Evolutionary conservation across 2,329 filamentous ascomycete species (phyloP), one percentile per base, ranked within the genome.

Genomic region (Exophiala aquamarina): DNA sequence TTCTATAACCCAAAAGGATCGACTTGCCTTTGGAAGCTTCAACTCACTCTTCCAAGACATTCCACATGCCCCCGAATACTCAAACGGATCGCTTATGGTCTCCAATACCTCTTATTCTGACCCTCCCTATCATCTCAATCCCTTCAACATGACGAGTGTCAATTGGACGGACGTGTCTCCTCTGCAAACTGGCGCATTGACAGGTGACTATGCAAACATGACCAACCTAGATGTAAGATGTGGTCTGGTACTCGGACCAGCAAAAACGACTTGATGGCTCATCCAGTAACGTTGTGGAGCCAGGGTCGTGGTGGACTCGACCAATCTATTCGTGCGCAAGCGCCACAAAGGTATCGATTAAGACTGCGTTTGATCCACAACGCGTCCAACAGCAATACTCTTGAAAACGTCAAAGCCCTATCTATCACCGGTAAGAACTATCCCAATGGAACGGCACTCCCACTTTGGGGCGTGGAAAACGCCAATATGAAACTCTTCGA

Each of bases 311-410:
- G 21, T 78, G 73, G 73, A 65, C 66, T 1, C 55, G 65, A 2
- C 66, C 70, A 0, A 44, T 76, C 1, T 74, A 75, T 49, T 61
- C 65, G 0, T 77, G 74, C 50, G 70, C 70, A 1, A 66, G 66
- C 0, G 57, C 69, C 0, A 50, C 69, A 2, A 68, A 67, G 38
- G 72, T 73, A 2, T 65, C 63, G 1, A 64, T 78, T 43, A 76
- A 76, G 52, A 0, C 71, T 74, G 7, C 58, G 59, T 0, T 75
- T 78, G 49, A 49, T 56, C 2, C 66, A 61, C 53, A 76, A 76
- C 48, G 66, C 41, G 3, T 34, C 46, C 14, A 28, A 32, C 21
- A 42, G 15, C 15, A 38, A 67, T 2, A 59, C 59, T 3, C 57
- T 76, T 0, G 51, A 51, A 1, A 23, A 19, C 6, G 10, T 49